Conservation (phyloP, 2,329 filamentous ascomycete genomes). For the Sclerotinia trifoliorum region DNA sequence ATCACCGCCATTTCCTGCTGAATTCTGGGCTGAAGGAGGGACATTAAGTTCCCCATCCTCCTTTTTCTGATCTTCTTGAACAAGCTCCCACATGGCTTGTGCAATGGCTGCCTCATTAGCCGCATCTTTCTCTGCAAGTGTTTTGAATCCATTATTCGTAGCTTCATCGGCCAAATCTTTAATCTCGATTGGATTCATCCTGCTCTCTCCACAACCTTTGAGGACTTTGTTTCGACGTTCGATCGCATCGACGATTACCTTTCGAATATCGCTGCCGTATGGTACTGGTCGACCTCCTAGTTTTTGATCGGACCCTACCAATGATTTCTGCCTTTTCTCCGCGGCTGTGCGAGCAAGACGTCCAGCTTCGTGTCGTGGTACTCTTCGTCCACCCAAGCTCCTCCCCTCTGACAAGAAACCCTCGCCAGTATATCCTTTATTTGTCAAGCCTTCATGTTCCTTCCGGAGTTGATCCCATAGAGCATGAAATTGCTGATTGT, state of each 20-base stretch:
- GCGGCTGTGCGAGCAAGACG: conserved; percentile 71
- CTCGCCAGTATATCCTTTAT: conserved; percentile 88
- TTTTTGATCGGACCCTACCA: conserved; percentile 64
- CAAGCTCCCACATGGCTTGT: conserved; percentile 80
- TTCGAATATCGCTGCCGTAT: conserved; percentile 67
- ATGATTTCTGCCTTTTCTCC: conserved; percentile 62
- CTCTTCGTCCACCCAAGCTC: conserved; percentile 64
- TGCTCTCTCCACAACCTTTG: conserved; percentile 70
- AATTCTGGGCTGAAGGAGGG: conserved; percentile 35
- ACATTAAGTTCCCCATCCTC: conserved; percentile 37
- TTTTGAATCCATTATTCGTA: conserved; percentile 72
- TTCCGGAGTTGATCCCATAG: conserved; percentile 88
- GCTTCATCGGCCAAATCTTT: conserved; percentile 62
- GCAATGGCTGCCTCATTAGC: conserved; percentile 86
- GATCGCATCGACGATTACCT: conserved; percentile 69
- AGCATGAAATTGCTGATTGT: conserved; percentile 78
- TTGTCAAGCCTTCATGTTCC: conserved; percentile 72
- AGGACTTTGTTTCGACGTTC: conserved; percentile 66
- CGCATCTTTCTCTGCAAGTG: conserved; percentile 81
- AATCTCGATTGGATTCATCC: conserved; percentile 64
- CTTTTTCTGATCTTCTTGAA: conserved; percentile 65
- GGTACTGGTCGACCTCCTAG: conserved; percentile 62
- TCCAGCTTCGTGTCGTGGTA: conserved; percentile 71
- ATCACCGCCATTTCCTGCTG: conserved; percentile 39
- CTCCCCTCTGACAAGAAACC: conserved; percentile 77